Evolutionary conservation across 192 early-diverging fungal genomes (phyloP), one percentile per base, ranked within the genome.

Genomic region (Geosiphon pyriformis): DNA sequence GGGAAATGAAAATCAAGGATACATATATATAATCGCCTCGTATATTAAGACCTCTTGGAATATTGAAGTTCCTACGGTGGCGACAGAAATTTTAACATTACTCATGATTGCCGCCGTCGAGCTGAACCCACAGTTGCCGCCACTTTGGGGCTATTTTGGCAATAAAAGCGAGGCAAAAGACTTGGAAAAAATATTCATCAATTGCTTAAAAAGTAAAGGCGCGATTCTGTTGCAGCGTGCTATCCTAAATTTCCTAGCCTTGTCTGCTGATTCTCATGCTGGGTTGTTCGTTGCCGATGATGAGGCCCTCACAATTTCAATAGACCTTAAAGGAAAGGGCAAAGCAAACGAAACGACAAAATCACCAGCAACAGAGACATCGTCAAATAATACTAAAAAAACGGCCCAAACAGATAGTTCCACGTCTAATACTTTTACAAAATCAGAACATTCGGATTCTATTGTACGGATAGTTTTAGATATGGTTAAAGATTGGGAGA

Each of bases 131-230:
- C 27, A 29, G n/a, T 58, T 72, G 15, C 73, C 74, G 2, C 73
- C 76, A 1, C 76, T 84, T 37, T 72, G 79, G 4, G 78, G 78
- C 22, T 80, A 77, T 30, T 66, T 84, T 54, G 82, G 80, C 15
- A 70, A 66, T 18, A 64, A 74, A 7, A 64, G 70, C 17, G 78
- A 81, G 57, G 73, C 76, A 6, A 76, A 76, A 30, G 57, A 70
- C 1, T 53, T 79, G 23, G 49, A 63, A n/a, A 59, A 67, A 2
- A 59, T 46, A 0, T 55, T 74, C 31, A 59, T 78, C 20, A 46
- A 66, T 25, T 52, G 68, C 2, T 57, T 78, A 31, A 34, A 33
- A 33, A 72, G 74, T 35, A 25, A 11, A 26, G 67, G 70, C 22
- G 20, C 34, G 2, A 12, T 55, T 10, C 47, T 55, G 25, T 70